A percentile compares a stretch with the other conserved stretches of the same genome.
Conservation (phyloP, 1,139 yeast genomes). For the Suhomyces yuchorum region DNA sequence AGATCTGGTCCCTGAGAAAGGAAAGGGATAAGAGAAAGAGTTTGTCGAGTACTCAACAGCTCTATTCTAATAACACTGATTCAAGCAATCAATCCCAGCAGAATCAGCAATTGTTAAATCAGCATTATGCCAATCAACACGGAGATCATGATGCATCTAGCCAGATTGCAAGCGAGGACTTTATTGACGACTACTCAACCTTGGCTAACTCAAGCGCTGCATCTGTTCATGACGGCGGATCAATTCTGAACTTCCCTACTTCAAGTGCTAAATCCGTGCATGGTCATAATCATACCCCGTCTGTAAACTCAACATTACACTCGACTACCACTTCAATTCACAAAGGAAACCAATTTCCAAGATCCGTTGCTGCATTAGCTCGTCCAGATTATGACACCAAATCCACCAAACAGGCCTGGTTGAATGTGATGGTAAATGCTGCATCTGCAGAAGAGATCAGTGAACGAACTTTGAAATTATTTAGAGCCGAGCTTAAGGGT, state of each 20-base stretch:
- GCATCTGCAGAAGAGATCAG: constrained; percentile 36
- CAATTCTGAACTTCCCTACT: constrained; percentile 8
- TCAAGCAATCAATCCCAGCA: constrained; percentile 3
- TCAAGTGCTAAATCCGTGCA: constrained; percentile 3
- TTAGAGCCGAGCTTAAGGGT: constrained; percentile 67
- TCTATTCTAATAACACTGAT: constrained; percentile 4
- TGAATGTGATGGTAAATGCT: constrained; percentile 43
- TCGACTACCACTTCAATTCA: constrained; percentile 7
- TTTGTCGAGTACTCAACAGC: constrained; percentile 19
- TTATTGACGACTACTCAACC: constrained; percentile 18
- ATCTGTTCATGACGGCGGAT: constrained; percentile 12
- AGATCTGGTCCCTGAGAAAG: constrained; percentile 35
- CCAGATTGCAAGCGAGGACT: constrained; percentile 14
- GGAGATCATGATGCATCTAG: constrained; percentile 11
- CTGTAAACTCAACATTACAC: constrained; percentile 13
- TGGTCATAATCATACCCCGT: constrained; percentile 12
- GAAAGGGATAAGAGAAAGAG: constrained; percentile 33
- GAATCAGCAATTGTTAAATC: constrained; percentile 3
- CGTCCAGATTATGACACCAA: constrained; percentile 39
- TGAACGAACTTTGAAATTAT: constrained; percentile 47
- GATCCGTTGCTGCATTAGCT: constrained; percentile 25
- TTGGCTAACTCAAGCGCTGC: constrained; percentile 15
- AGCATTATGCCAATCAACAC: constrained; percentile 5
- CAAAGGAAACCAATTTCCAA: constrained; percentile 5
- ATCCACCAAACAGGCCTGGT: constrained; percentile 42